Evolutionary conservation across 192 early-diverging fungal genomes (phyloP).

Genomic region (Spizellomyces sp.): DNA sequence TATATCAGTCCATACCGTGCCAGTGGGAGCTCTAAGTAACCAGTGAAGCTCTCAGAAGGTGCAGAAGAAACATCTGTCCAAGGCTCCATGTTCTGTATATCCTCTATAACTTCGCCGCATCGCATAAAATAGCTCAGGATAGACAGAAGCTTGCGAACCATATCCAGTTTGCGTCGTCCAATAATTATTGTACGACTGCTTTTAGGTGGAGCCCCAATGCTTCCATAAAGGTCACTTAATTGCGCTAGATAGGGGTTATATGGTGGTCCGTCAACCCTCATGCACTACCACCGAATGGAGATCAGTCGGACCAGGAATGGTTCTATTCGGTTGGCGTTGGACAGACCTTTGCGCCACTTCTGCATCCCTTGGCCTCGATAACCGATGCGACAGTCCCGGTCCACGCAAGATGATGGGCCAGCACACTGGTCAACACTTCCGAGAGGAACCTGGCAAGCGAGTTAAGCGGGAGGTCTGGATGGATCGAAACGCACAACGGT

Average conservation of each 20-base stretch:
- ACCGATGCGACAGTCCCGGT: slow-evolving; percentile 27
- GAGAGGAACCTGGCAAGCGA: slow-evolving; percentile 24
- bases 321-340: background rate
- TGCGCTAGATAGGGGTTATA: slow-evolving; percentile 34
- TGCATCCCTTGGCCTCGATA: slow-evolving; percentile 4
- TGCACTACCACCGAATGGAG: background rate
- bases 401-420: slow-evolving; percentile 32
- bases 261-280: background rate
- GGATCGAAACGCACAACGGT: background rate
- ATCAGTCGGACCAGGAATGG: background rate
- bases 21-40: slow-evolving; percentile 5
- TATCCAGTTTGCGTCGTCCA: background rate
- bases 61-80: background rate
- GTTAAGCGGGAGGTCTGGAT: background rate
- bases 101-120: slow-evolving; percentile 32
- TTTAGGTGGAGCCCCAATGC: slow-evolving; percentile 12
- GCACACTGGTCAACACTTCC: slow-evolving; percentile 15
- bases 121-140: slow-evolving; percentile 38
- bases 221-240: slow-evolving; percentile 34
- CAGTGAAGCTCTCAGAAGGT: background rate
- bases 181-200: slow-evolving; percentile 20
- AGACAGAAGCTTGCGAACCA: slow-evolving; percentile 9
- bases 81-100: slow-evolving; percentile 24
- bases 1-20: slow-evolving; percentile 1
- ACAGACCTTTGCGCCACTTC: background rate